Conservation (phyloP, 331 rosid species). For the Erythrophleum ivorense region DNA sequence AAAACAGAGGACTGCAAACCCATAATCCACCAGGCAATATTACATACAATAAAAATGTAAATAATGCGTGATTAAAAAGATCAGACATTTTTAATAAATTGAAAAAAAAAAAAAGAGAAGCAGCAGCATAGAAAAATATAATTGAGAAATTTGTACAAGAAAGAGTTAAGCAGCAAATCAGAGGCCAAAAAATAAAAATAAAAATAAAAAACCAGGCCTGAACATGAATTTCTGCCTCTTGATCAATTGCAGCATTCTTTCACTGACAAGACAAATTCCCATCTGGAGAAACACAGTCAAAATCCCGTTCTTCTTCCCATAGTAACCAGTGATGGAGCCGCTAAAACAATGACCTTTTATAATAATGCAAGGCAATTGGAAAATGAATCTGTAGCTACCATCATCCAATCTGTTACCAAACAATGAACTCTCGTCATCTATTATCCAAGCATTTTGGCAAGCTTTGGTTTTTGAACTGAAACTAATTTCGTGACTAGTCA, state of each 20-base stretch:
- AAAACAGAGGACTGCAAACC: not conserved
- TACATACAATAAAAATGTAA: conserved; percentile 15
- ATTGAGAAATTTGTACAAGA: conserved; percentile 33
- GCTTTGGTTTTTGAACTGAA: conserved; percentile 43
- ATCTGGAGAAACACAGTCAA: conserved; percentile 34
- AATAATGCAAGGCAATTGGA: conserved; percentile 11
- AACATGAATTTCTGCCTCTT: conserved; percentile 27
- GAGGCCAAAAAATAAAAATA: not conserved
- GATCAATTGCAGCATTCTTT: conserved; percentile 33
- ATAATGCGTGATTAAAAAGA: conserved; percentile 17
- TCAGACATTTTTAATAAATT: not conserved
- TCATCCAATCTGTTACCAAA: conserved; percentile 31
- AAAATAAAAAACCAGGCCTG: conserved; percentile 14
- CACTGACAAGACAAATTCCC: conserved; percentile 29
- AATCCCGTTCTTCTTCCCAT: conserved; percentile 29
- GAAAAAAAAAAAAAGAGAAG: not conserved
- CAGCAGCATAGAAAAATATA: not conserved
- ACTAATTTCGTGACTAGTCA: conserved; percentile 48
- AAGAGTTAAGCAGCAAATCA: conserved; percentile 34
- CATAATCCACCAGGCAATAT: conserved; percentile 13
- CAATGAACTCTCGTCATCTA: conserved; percentile 31
- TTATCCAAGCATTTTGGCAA: conserved; percentile 40
- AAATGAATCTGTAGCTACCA: conserved; percentile 51
- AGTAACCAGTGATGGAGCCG: not conserved
- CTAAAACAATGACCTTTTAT: conserved; percentile 24